A percentile compares a stretch with the other conserved stretches of the same genome.
Conservation (phyloP, 352 stramenopile species). For the Phytophthora fragariaefolia region DNA sequence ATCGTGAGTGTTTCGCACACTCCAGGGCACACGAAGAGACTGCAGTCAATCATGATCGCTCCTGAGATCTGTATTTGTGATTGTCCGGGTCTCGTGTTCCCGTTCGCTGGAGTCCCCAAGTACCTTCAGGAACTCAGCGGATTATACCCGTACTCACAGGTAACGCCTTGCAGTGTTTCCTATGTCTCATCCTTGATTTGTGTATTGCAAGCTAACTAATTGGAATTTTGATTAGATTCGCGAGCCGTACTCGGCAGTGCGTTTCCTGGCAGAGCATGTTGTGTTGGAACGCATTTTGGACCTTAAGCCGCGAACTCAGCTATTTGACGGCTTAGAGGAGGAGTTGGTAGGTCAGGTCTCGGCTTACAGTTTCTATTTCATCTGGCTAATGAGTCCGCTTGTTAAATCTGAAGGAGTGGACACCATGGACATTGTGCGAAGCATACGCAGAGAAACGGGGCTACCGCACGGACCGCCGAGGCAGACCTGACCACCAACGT, state of each 20-base stretch:
- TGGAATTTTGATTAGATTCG: conserved; percentile 61
- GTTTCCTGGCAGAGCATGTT: conserved; percentile 84
- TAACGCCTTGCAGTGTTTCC: conserved; percentile 12
- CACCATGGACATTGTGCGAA: conserved; percentile 83
- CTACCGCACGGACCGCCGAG: conserved; percentile 80
- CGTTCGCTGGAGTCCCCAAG: conserved; percentile 81
- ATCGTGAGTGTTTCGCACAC: conserved; percentile 89
- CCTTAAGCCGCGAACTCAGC: conserved; percentile 72
- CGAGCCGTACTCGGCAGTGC: conserved; percentile 88
- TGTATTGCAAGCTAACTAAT: conserved; percentile 1
- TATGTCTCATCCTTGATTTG: not conserved
- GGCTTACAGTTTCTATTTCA: conserved; percentile 3
- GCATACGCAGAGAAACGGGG: conserved; percentile 86
- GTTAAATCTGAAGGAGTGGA: conserved; percentile 66
- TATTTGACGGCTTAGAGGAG: conserved; percentile 81
- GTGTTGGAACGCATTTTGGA: conserved; percentile 73
- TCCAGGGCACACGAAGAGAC: conserved; percentile 83
- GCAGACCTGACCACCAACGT: conserved; percentile 82
- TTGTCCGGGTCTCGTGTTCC: conserved; percentile 87
- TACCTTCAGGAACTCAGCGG: conserved; percentile 86
- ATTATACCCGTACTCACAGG: conserved; percentile 85
- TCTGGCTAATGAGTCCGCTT: conserved; percentile 1
- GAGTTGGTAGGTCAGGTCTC: conserved; percentile 52
- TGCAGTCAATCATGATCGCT: conserved; percentile 88
- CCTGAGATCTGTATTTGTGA: conserved; percentile 88